Percentiles rank a stretch among this genome's conserved stretches.
Conservation (phyloP, 345 rosid genomes). For the Brassica juncea region DNA sequence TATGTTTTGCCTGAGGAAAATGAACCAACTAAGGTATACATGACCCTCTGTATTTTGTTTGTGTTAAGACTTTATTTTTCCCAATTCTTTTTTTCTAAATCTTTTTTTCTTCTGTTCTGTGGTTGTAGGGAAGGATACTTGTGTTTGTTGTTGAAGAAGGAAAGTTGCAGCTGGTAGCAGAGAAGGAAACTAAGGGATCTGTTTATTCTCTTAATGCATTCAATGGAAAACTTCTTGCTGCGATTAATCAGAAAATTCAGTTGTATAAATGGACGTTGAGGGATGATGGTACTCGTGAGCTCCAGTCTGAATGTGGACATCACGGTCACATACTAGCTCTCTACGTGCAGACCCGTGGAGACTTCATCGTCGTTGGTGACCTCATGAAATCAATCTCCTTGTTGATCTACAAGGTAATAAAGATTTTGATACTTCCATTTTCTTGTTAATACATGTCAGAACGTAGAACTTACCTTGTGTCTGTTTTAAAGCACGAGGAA, state of each 20-base stretch:
- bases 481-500: constrained; percentile 71
- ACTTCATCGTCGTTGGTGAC: constrained; percentile 94
- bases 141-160: constrained; percentile 88
- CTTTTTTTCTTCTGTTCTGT: not conserved
- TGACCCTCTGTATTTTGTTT: not conserved
- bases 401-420: constrained; percentile 72
- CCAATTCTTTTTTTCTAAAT: not conserved
- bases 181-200: constrained; percentile 94
- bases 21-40: constrained; percentile 79
- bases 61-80: not conserved
- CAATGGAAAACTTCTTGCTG: constrained; percentile 92
- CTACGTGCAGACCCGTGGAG: constrained; percentile 90
- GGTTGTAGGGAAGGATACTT: constrained; percentile 77
- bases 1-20: constrained; percentile 89
- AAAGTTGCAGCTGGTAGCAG: constrained; percentile 79
- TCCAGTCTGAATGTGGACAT: constrained; percentile 92
- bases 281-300: constrained; percentile 81
- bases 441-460: not conserved
- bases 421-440: not conserved
- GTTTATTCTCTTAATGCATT: constrained; percentile 85
- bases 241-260: constrained; percentile 89
- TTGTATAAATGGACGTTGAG: constrained; percentile 91
- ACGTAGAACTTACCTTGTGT: constrained; percentile 11
- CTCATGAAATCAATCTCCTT: constrained; percentile 90
- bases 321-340: constrained; percentile 91